phyloP scores from a whole-genome alignment of 306 rosid genomes.

The Hippophae tibetana region DNA sequence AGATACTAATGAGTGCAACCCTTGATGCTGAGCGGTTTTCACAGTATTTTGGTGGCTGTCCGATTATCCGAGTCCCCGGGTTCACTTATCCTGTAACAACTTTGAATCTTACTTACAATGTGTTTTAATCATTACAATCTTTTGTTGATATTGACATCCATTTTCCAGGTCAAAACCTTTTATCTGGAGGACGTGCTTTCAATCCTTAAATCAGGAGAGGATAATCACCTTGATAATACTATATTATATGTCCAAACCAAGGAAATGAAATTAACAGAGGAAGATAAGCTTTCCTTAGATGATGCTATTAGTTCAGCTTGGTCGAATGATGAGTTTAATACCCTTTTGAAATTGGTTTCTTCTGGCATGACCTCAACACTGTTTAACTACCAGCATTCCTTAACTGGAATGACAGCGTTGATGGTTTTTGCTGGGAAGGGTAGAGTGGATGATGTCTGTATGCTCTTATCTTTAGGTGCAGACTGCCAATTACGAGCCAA shows the following conservation, averaged over 20 bases:
- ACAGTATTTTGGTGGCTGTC: constrained; percentile 90
- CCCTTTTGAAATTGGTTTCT: constrained; percentile 66
- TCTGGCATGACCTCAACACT: constrained; percentile 36
- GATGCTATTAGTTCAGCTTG: constrained; percentile 83
- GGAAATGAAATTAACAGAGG: constrained; percentile 42
- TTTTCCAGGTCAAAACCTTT: constrained; percentile 62
- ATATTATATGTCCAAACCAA: constrained; percentile 19
- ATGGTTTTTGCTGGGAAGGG: constrained; percentile 95
- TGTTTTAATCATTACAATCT: constrained; percentile 10
- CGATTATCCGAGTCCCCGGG: constrained; percentile 76
- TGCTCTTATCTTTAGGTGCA: constrained; percentile 77
- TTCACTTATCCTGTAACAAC: constrained; percentile 78
- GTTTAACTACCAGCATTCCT: constrained; percentile 77
- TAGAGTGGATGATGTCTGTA: constrained; percentile 64
- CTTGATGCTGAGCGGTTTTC: constrained; percentile 77
- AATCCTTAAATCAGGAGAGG: constrained; percentile 36
- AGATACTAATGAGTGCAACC: constrained; percentile 98
- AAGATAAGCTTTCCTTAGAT: constrained; percentile 57
- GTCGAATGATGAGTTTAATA: constrained; percentile 67
- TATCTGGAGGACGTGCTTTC: constrained; percentile 90
- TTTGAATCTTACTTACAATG: constrained; percentile 14
- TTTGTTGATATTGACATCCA: constrained; percentile 10
- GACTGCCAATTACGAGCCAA: constrained; percentile 53
- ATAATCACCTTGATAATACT: constrained; percentile 47
- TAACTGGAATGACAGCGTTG: constrained; percentile 61